Conservation (phyloP, 2,329 filamentous ascomycete species). For the Fusarium xylarioides region DNA sequence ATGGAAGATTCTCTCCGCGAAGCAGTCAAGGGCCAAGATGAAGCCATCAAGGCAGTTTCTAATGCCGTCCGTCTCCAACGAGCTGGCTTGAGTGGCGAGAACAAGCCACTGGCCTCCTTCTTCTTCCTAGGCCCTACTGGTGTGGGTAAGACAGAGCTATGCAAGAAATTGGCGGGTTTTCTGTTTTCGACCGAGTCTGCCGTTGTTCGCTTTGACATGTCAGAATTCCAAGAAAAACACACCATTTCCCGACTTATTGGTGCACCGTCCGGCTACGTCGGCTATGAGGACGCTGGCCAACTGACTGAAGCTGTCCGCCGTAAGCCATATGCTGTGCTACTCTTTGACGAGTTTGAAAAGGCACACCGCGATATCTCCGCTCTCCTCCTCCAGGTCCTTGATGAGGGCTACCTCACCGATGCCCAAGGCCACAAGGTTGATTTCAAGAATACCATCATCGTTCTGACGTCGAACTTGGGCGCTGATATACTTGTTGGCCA, state of each 20-base stretch:
- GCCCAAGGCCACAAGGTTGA: conserved; percentile 96
- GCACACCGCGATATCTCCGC: conserved; percentile 95
- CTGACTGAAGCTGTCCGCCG: conserved; percentile 93
- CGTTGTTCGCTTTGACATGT: conserved; percentile 96
- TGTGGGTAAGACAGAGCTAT: conserved; percentile 96
- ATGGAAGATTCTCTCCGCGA: conserved; percentile 92
- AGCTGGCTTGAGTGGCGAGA: conserved; percentile 90
- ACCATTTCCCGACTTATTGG: conserved; percentile 94
- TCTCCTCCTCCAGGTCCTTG: conserved; percentile 89
- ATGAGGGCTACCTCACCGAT: conserved; percentile 96
- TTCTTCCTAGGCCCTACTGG: conserved; percentile 98
- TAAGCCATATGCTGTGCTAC: conserved; percentile 92
- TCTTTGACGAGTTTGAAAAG: conserved; percentile 98
- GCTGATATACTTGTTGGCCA: conserved; percentile 88
- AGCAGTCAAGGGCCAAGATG: conserved; percentile 90
- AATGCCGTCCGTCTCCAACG: conserved; percentile 94
- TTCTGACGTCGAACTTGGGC: conserved; percentile 94
- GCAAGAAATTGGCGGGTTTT: conserved; percentile 94
- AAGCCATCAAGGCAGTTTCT: conserved; percentile 88
- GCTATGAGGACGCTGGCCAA: conserved; percentile 96
- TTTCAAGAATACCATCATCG: conserved; percentile 95
- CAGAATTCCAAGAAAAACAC: conserved; percentile 96
- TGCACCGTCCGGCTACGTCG: conserved; percentile 91
- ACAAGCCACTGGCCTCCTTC: conserved; percentile 90
- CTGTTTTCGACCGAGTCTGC: conserved; percentile 92